A percentile compares a stretch with the other conserved stretches of the same genome.
These are phyloP conservation scores for Pyrenophora graminea DNA, from an alignment of 2,329 filamentous ascomycete genomes.

Conservation along the genomic window DNA sequence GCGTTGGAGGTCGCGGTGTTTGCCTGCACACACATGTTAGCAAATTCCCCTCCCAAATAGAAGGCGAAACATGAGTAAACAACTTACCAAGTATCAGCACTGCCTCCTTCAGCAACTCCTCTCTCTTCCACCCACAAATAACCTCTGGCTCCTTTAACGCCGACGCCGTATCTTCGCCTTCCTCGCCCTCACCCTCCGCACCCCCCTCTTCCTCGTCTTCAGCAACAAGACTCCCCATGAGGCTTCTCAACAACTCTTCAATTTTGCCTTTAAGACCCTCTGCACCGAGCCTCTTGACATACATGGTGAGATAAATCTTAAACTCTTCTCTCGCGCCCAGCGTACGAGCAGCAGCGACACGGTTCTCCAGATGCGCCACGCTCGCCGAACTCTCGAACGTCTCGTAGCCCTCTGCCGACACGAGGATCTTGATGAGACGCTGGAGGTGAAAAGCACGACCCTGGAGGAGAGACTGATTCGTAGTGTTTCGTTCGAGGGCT, in stretches of 20 bases:
- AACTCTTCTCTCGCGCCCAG: conserved; percentile 90
- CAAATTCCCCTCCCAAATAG: too few relatives aligned
- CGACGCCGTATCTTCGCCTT: conserved; percentile 54
- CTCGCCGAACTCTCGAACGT: conserved; percentile 88
- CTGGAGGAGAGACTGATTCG: conserved; percentile 86
- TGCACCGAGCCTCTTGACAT: conserved; percentile 90
- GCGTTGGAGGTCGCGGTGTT: conserved; percentile 92
- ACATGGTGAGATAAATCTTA: conserved; percentile 94
- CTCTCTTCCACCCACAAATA: conserved; percentile 88
- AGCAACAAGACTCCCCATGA: conserved; percentile 72
- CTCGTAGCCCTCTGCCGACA: conserved; percentile 89
- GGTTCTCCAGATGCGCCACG: conserved; percentile 92
- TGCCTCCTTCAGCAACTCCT: conserved; percentile 85
- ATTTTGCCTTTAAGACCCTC: conserved; percentile 88
- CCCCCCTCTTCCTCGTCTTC: conserved; percentile 62
- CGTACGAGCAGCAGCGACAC: conserved; percentile 84
- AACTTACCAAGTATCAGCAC: conserved; percentile 82
- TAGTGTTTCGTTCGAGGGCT: conserved; percentile 90
- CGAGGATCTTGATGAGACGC: conserved; percentile 83
- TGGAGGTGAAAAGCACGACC: conserved; percentile 91
- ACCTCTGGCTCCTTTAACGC: conserved; percentile 63
- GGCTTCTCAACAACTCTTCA: conserved; percentile 82
- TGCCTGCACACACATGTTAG: conserved; percentile 61
- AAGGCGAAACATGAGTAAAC: not conserved
- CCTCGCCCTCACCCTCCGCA: conserved; percentile 63